These are phyloP conservation scores for Vanrija sp. DNA, from an alignment of 1,284 basidiomycete species.

Conservation along the genomic window DNA sequence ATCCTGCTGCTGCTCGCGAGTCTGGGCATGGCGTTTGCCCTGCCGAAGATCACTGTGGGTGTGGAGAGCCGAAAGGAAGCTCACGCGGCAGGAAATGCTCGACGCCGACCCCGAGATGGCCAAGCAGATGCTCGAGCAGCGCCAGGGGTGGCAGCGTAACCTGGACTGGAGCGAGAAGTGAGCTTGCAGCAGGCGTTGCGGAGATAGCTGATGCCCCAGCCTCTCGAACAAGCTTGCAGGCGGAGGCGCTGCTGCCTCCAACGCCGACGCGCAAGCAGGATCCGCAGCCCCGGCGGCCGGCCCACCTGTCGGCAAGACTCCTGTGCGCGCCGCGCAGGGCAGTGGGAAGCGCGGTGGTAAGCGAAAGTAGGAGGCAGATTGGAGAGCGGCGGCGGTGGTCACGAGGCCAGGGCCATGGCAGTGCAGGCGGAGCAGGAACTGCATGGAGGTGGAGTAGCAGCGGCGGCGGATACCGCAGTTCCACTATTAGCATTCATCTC, in stretches of 20 bases:
- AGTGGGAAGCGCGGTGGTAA: conserved; percentile 10
- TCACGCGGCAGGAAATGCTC: conserved; percentile 57
- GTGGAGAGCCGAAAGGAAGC: neutral
- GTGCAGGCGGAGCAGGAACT: no score
- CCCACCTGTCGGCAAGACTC: neutral
- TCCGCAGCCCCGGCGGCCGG: neutral
- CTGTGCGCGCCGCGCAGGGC: neutral
- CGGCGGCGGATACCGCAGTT: no score
- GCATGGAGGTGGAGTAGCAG: no score
- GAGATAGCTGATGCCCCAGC: neutral
- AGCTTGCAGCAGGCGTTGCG: conserved; percentile 3
- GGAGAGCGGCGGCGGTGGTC: no score
- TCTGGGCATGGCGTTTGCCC: conserved; percentile 66
- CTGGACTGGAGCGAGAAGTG: conserved; percentile 43
- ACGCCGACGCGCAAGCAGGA: neutral
- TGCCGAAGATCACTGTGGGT: conserved; percentile 74
- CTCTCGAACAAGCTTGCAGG: conserved; percentile 6
- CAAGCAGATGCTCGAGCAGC: conserved; percentile 65
- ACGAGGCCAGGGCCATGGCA: no score
- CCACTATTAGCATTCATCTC: no score
- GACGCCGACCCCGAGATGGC: conserved; percentile 69
- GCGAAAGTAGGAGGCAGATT: conserved; percentile 2
- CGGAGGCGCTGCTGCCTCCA: neutral
- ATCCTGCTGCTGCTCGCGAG: conserved; percentile 74
- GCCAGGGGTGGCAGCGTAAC: conserved; percentile 59